Evolutionary conservation across 768 basidiomycete species (phyloP).

Genomic region (Hydnum rufescens): DNA sequence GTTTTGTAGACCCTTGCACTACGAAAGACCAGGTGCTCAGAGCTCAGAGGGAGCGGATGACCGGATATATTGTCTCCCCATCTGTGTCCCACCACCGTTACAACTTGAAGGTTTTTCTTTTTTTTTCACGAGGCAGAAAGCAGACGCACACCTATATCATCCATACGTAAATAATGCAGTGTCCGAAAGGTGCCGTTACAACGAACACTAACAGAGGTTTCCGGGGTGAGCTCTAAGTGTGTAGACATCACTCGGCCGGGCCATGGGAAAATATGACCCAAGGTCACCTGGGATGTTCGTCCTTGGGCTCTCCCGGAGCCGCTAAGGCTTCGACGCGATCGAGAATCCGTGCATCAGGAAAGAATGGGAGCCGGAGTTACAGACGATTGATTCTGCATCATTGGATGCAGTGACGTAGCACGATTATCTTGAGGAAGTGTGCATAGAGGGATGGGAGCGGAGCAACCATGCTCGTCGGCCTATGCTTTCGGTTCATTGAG

Average conservation of each 20-base stretch:
- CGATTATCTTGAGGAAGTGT: constrained; percentile 25
- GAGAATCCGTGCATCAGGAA: constrained; percentile 34
- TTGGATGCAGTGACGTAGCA: not conserved
- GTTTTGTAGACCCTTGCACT: constrained; percentile 46
- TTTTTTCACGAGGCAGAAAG: too few relatives aligned
- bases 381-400: not conserved
- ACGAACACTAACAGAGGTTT: constrained; percentile 20
- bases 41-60: too few relatives aligned
- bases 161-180: not conserved
- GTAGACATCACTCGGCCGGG: constrained; percentile 49
- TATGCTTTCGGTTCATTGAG: not conserved
- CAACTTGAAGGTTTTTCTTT: too few relatives aligned
- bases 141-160: not conserved
- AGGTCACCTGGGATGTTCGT: constrained; percentile 32
- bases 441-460: constrained; percentile 34
- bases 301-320: not conserved
- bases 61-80: too few relatives aligned
- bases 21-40: constrained; percentile 56
- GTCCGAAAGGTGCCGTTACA: not conserved
- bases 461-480: constrained; percentile 11
- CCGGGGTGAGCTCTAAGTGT: constrained; percentile 50
- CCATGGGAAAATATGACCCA: constrained; percentile 76
- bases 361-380: constrained; percentile 37
- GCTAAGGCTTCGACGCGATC: constrained; percentile 14
- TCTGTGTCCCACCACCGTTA: too few relatives aligned